A percentile compares a stretch with the other conserved stretches of the same genome.
These are phyloP conservation scores for Schizochytrium sp. DNA, from an alignment of 108 stramenopile species.

Conservation along the genomic window DNA sequence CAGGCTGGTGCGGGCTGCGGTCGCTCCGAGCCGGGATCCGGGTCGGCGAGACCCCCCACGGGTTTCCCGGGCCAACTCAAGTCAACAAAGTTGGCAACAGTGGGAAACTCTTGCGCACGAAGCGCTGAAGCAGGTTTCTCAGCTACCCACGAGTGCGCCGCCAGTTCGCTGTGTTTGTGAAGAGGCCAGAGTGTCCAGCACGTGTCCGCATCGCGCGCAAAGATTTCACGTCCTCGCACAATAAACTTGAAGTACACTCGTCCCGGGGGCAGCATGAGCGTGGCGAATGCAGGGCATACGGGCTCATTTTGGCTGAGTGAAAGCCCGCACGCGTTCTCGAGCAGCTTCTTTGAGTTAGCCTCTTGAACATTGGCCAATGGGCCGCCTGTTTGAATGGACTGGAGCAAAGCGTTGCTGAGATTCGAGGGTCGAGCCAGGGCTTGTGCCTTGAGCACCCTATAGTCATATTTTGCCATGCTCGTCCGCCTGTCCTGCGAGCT, in stretches of 20 bases:
- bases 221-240: neutral
- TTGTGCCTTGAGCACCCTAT: neutral
- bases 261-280: conserved; percentile 13
- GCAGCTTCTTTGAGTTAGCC: neutral
- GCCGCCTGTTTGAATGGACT: neutral
- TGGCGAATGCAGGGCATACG: neutral
- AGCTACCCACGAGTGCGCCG: neutral
- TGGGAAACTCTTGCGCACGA: neutral
- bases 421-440: neutral
- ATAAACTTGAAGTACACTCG: neutral
- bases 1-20: neutral
- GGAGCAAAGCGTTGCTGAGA: neutral
- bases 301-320: neutral
- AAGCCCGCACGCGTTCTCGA: neutral
- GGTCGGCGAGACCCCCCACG: neutral
- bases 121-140: neutral
- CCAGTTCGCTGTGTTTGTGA: neutral
- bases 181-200: conserved; percentile 7
- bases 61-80: neutral
- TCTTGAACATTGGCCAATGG: neutral
- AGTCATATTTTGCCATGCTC: neutral
- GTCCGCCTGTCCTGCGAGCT: neutral
- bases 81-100: neutral
- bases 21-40: neutral
- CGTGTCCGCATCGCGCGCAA: neutral